These are phyloP conservation scores for Cryptococcus wingfieldii DNA, from an alignment of 1,284 basidiomycete species.

Conservation along the genomic window DNA sequence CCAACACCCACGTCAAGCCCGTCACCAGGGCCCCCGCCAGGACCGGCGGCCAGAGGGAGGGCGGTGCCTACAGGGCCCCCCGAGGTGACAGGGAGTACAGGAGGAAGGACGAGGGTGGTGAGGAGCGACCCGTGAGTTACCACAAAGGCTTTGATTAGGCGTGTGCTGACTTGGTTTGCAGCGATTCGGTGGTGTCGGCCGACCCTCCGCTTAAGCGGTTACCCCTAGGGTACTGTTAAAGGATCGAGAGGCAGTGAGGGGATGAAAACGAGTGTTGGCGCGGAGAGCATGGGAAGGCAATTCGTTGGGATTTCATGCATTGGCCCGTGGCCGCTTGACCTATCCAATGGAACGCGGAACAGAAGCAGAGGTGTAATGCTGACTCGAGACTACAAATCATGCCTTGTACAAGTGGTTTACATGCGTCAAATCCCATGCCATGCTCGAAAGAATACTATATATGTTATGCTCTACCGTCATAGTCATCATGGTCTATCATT, in stretches of 20 bases:
- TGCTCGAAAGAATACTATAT: background rate
- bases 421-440: background rate
- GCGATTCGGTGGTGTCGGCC: slow-evolving; percentile 78
- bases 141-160: background rate
- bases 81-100: slow-evolving; percentile 80
- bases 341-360: too few species aligned
- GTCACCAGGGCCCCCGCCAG: slow-evolving; percentile 63
- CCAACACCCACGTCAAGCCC: slow-evolving; percentile 91
- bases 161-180: slow-evolving; percentile 9
- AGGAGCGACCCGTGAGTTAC: slow-evolving; percentile 64
- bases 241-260: background rate
- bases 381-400: too few species aligned
- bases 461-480: too few species aligned
- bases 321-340: background rate
- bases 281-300: background rate
- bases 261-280: background rate
- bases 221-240: background rate
- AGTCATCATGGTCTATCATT: background rate
- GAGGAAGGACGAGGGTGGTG: slow-evolving; percentile 65
- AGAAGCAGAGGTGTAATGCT: too few species aligned
- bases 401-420: too few species aligned
- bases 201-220: slow-evolving; percentile 59
- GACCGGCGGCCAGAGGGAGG: slow-evolving; percentile 43
- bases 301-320: background rate
- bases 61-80: slow-evolving; percentile 69